Conservation (phyloP, 2,329 filamentous ascomycete species). For the Microsporum ferrugineum region DNA sequence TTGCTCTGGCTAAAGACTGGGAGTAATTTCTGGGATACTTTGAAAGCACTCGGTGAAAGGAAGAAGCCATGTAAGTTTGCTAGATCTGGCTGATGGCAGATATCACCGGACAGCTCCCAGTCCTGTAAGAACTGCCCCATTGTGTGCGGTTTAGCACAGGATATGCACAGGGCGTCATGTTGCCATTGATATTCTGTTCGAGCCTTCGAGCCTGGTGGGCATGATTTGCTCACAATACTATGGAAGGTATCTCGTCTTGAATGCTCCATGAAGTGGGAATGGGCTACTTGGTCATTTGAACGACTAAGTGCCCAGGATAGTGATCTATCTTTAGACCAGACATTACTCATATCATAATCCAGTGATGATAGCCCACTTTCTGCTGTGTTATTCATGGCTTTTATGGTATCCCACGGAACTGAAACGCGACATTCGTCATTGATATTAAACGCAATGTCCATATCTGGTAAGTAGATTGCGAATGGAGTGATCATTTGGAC, state of each 20-base stretch:
- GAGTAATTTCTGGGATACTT: constrained; percentile 52
- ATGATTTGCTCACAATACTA: constrained; percentile 41
- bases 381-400: constrained; percentile 24
- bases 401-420: constrained; percentile 39
- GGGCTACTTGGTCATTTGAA: constrained; percentile 23
- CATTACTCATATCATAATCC: constrained; percentile 17
- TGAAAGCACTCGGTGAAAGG: constrained; percentile 51
- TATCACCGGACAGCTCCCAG: constrained; percentile 53
- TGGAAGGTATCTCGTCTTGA: constrained; percentile 33
- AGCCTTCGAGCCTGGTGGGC: constrained; percentile 50
- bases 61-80: constrained; percentile 63
- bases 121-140: constrained; percentile 54
- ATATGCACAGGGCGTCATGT: constrained; percentile 50
- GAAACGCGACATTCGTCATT: constrained; percentile 49
- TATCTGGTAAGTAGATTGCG: constrained; percentile 46
- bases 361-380: constrained; percentile 11
- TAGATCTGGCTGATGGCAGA: constrained; percentile 68
- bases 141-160: constrained; percentile 54
- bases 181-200: constrained; percentile 53
- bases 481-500: constrained; percentile 45
- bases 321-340: constrained; percentile 30
- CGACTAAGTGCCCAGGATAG: constrained; percentile 30
- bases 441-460: constrained; percentile 53
- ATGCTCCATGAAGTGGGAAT: constrained; percentile 31
- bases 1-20: constrained; percentile 70